phyloP scores from a whole-genome alignment of 306 rosid species.

The Quercus ilex region DNA sequence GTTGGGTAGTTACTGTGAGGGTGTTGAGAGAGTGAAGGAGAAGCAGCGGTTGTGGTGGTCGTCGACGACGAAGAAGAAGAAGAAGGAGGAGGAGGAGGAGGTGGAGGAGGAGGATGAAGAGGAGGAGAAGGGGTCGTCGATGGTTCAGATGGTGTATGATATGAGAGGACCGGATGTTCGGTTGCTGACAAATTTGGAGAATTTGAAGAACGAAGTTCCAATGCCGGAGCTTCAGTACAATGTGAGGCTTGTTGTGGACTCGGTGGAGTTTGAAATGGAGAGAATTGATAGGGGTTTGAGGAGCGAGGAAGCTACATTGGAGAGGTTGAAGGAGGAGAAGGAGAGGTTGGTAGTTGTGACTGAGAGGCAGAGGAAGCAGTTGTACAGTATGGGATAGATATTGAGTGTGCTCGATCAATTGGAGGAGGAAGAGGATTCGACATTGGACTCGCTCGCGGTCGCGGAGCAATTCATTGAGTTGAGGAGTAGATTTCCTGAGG shows the following conservation, averaged over 20 bases:
- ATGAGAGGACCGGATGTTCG: conserved; percentile 59
- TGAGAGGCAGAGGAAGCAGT: conserved; percentile 60
- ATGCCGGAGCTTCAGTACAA: conserved; percentile 59
- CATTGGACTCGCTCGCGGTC: conserved; percentile 70
- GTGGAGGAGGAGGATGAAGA: conserved; percentile 35
- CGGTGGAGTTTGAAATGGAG: conserved; percentile 45
- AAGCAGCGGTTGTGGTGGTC: conserved; percentile 37
- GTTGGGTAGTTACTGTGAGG: conserved; percentile 31
- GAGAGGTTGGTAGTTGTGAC: conserved; percentile 60
- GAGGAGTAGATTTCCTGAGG: conserved; percentile 49
- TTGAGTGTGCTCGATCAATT: conserved; percentile 46
- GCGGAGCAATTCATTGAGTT: conserved; percentile 54
- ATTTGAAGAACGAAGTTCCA: conserved; percentile 44
- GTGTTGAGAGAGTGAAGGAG: conserved; percentile 31
- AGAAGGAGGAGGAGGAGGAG: conserved; percentile 22
- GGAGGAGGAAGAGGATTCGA: conserved; percentile 50
- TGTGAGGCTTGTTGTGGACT: conserved; percentile 44
- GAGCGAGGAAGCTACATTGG: background rate
- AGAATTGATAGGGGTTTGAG: conserved; percentile 45
- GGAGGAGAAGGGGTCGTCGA: background rate
- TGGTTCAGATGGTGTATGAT: conserved; percentile 24
- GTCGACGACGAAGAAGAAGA: background rate
- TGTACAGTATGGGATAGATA: conserved; percentile 59
- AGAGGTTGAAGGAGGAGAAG: conserved; percentile 68
- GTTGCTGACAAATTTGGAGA: conserved; percentile 48